Evolutionary conservation across 106 monocot species (phyloP).

Genomic region (Gastrodia elata): DNA sequence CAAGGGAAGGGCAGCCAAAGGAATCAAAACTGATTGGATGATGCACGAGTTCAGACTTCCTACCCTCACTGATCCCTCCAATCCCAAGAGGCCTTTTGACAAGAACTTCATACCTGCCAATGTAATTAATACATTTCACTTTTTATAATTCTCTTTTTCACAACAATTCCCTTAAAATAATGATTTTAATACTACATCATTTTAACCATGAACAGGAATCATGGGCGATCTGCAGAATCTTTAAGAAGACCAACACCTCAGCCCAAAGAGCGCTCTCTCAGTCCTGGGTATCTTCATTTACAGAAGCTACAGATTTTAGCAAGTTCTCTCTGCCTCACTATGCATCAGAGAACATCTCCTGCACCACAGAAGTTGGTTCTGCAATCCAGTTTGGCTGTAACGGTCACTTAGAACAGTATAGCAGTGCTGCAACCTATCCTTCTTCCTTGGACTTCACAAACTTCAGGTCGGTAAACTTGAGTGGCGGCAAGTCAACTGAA

Average conservation of each 20-base stretch:
- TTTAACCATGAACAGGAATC: conserved; percentile 51
- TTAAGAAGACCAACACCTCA: conserved; percentile 81
- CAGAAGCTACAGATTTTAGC: conserved; percentile 21
- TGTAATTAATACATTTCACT: conserved; percentile 5
- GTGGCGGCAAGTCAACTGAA: conserved; percentile 15
- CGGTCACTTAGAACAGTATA: conserved; percentile 18
- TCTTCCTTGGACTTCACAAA: conserved; percentile 12
- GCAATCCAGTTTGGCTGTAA: conserved; percentile 29
- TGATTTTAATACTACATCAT: background rate
- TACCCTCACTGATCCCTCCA: background rate
- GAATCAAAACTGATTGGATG: conserved; percentile 92
- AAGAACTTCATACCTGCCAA: conserved; percentile 22
- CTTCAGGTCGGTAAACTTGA: conserved; percentile 14
- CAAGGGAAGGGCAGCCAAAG: conserved; percentile 65
- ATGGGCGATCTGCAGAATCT: conserved; percentile 96
- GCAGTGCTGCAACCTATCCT: conserved; percentile 6
- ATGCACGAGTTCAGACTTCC: conserved; percentile 94
- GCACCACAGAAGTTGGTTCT: conserved; percentile 12
- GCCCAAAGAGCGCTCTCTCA: conserved; percentile 83
- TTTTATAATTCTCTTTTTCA: too few species aligned
- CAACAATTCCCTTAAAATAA: background rate
- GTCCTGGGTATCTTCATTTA: conserved; percentile 49
- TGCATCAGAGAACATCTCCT: conserved; percentile 16
- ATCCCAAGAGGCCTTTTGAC: conserved; percentile 9
- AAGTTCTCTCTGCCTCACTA: conserved; percentile 22